These are phyloP conservation scores for Periglandula ipomoeae DNA, from an alignment of 2,329 filamentous ascomycete species.

Conservation along the genomic window DNA sequence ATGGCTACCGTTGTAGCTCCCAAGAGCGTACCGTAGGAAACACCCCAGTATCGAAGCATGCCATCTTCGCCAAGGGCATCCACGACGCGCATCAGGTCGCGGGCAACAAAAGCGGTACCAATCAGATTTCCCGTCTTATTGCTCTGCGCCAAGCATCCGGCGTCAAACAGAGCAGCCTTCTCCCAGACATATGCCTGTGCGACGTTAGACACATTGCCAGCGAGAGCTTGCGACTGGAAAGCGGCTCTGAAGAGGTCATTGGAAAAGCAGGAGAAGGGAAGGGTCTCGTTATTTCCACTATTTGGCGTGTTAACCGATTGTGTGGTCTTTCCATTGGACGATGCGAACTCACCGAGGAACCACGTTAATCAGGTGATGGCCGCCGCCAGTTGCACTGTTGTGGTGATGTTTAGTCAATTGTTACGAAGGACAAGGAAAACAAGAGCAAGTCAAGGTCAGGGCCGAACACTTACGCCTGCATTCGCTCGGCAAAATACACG, in stretches of 20 bases:
- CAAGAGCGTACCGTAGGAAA: slow-evolving; percentile 29
- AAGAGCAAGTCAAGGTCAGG: not conserved
- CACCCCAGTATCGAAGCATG: slow-evolving; percentile 30
- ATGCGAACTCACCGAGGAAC: slow-evolving; percentile 16
- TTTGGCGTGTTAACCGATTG: not conserved
- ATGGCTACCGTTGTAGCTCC: slow-evolving; percentile 30
- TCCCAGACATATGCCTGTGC: slow-evolving; percentile 17
- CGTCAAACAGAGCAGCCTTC: slow-evolving; percentile 10
- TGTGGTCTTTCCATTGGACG: not conserved
- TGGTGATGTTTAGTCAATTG: not conserved
- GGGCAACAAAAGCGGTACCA: slow-evolving; percentile 33
- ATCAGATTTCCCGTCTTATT: slow-evolving; percentile 25
- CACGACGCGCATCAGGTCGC: slow-evolving; percentile 35
- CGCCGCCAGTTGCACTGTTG: slow-evolving; percentile 14
- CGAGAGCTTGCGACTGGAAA: slow-evolving; percentile 1
- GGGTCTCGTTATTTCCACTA: slow-evolving; percentile 18
- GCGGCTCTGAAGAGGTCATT: not conserved
- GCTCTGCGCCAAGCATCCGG: slow-evolving; percentile 12
- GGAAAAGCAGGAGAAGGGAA: slow-evolving; percentile 18
- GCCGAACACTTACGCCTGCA: slow-evolving; percentile 8
- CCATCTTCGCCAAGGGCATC: slow-evolving; percentile 32
- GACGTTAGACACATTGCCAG: slow-evolving; percentile 13
- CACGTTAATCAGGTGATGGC: slow-evolving; percentile 18
- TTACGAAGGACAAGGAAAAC: not conserved
- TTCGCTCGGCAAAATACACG: not conserved